These are phyloP conservation scores for Wickerhamiella azymoides DNA, from an alignment of 805 yeast species.

Conservation along the genomic window DNA sequence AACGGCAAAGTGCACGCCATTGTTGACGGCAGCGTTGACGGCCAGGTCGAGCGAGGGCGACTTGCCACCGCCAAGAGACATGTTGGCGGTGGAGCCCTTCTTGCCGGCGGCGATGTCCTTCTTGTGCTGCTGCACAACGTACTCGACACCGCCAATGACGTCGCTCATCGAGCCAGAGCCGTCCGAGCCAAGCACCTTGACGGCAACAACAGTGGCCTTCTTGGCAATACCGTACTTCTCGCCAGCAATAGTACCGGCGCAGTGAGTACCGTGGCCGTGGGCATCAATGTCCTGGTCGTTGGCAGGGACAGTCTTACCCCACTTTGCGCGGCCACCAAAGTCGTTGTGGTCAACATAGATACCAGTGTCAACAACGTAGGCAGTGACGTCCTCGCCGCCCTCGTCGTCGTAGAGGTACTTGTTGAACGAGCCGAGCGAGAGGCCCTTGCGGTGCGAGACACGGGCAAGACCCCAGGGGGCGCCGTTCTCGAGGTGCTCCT, in stretches of 20 bases:
- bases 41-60: constrained; percentile 79
- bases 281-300: constrained; percentile 33
- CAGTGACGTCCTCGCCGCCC: constrained; percentile 30
- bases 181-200: constrained; percentile 43
- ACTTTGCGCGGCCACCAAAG: constrained; percentile 41
- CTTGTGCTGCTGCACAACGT: constrained; percentile 54
- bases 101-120: constrained; percentile 32
- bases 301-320: constrained; percentile 42
- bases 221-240: constrained; percentile 43
- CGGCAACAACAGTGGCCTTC: constrained; percentile 42
- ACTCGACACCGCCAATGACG: constrained; percentile 47
- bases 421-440: constrained; percentile 43
- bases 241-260: constrained; percentile 47
- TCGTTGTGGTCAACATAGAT: constrained; percentile 35
- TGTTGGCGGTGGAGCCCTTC: constrained; percentile 48
- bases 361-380: constrained; percentile 50
- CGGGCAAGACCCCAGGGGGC: constrained; percentile 72
- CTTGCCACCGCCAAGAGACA: constrained; percentile 82
- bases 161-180: constrained; percentile 46
- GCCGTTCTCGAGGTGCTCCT: constrained; percentile 38
- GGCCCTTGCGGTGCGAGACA: constrained; percentile 49
- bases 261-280: constrained; percentile 48
- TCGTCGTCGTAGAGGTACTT: constrained; percentile 45
- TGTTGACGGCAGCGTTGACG: constrained; percentile 75
- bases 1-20: constrained; percentile 84